Conservation (phyloP, 257 asterid species). For the Verbascum thapsus region DNA sequence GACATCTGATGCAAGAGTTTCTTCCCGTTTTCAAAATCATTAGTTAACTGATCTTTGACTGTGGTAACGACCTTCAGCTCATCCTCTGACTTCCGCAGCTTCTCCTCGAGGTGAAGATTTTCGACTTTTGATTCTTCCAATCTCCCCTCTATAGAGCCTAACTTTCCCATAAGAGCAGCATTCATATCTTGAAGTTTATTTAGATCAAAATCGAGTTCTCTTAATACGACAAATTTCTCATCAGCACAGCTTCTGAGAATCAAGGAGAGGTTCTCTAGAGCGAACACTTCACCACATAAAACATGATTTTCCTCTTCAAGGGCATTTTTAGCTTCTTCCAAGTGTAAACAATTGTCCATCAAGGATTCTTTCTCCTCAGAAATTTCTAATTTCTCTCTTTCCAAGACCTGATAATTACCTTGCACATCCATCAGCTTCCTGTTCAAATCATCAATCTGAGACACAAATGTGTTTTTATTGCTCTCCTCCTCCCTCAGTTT, state of each 20-base stretch:
- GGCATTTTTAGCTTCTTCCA: constrained; percentile 47
- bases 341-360: constrained; percentile 36
- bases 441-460: constrained; percentile 47
- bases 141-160: constrained; percentile 52
- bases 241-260: constrained; percentile 53
- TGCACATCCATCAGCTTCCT: constrained; percentile 43
- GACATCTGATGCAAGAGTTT: constrained; percentile 44
- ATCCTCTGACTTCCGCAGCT: constrained; percentile 49
- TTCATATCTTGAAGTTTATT: constrained; percentile 42
- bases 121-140: constrained; percentile 56
- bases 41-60: constrained; percentile 44
- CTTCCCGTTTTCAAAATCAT: constrained; percentile 48
- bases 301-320: constrained; percentile 66
- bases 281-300: constrained; percentile 47
- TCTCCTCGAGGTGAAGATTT: constrained; percentile 42
- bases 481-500: constrained; percentile 53
- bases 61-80: constrained; percentile 37
- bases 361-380: constrained; percentile 52
- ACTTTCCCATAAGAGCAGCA: constrained; percentile 45
- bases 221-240: constrained; percentile 52
- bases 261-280: constrained; percentile 51
- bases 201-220: constrained; percentile 48
- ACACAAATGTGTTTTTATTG: constrained; percentile 46
- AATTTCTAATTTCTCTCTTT: constrained; percentile 45
- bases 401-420: constrained; percentile 44